A percentile compares a stretch with the other conserved stretches of the same genome.
Conservation (phyloP, 192 early-diverging fungal genomes). For the Coemansia sp. region DNA sequence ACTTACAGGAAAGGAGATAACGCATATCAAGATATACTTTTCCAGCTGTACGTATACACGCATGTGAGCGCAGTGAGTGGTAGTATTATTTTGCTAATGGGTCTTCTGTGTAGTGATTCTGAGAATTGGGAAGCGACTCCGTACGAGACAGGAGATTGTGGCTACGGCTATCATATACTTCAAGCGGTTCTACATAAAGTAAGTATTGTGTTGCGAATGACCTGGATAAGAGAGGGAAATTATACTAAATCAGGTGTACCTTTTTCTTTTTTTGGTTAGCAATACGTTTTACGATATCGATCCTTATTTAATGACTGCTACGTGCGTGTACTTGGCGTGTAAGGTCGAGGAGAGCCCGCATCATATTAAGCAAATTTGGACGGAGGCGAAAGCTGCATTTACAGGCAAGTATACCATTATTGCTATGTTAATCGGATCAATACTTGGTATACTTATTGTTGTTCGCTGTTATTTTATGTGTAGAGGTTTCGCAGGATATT, state of each 20-base stretch:
- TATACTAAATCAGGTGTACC: neutral
- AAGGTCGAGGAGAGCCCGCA: conserved; percentile 84
- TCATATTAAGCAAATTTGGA: conserved; percentile 63
- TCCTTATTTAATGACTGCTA: conserved; percentile 74
- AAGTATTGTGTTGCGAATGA: conserved; percentile 26
- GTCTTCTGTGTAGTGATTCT: conserved; percentile 66
- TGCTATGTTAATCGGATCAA: too few species aligned
- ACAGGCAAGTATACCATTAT: conserved; percentile 24
- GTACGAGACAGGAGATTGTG: conserved; percentile 79
- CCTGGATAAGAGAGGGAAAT: neutral
- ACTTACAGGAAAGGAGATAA: conserved; percentile 26
- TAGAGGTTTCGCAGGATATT: conserved; percentile 44
- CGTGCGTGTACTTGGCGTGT: conserved; percentile 86
- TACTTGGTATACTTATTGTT: too few species aligned
- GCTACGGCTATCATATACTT: conserved; percentile 87
- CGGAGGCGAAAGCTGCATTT: conserved; percentile 45
- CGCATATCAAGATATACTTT: conserved; percentile 44
- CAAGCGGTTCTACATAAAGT: conserved; percentile 88
- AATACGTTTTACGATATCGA: conserved; percentile 76
- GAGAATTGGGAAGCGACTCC: conserved; percentile 70
- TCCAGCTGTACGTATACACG: conserved; percentile 26
- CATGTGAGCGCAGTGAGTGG: neutral
- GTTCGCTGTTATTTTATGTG: neutral
- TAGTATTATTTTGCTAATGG: neutral
- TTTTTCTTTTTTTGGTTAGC: conserved; percentile 23